Conservation (phyloP, 2,329 filamentous ascomycete species). For the Niveomyces coronatus region DNA sequence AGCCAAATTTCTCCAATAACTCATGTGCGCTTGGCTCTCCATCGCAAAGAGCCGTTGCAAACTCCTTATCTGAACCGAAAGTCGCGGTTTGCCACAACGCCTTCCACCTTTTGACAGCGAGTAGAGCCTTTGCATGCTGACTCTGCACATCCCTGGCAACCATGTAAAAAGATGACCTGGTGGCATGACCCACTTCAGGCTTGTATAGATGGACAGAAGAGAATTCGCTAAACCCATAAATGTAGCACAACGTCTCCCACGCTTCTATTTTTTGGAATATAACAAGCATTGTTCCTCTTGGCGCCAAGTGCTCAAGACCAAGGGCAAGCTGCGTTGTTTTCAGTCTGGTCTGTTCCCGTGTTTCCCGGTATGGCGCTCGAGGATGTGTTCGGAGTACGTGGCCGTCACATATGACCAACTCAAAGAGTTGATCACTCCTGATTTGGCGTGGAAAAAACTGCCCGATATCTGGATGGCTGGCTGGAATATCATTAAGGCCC, state of each 20-base stretch:
- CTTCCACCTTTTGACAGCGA: slow-evolving; percentile 31
- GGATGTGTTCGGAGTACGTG: slow-evolving; percentile 32
- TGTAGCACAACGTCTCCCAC: slow-evolving; percentile 24
- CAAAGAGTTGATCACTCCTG: slow-evolving; percentile 20
- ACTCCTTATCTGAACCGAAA: slow-evolving; percentile 23
- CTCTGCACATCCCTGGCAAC: slow-evolving; percentile 33
- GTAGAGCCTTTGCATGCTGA: slow-evolving; percentile 18
- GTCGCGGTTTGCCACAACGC: slow-evolving; percentile 28
- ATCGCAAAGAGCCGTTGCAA: slow-evolving; percentile 4
- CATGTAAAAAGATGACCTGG: slow-evolving; percentile 42
- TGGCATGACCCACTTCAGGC: slow-evolving; percentile 27
- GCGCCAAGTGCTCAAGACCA: slow-evolving; percentile 32
- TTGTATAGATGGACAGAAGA: slow-evolving; percentile 34
- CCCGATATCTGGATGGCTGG: slow-evolving; percentile 15
- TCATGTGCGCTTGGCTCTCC: slow-evolving; percentile 7
- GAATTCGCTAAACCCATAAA: slow-evolving; percentile 33
- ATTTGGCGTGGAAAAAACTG: slow-evolving; percentile 22
- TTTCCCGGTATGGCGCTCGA: slow-evolving; percentile 21
- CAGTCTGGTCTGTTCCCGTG: slow-evolving; percentile 27
- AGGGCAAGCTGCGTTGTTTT: slow-evolving; percentile 30
- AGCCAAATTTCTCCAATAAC: slow-evolving; percentile 27
- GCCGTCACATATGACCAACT: slow-evolving; percentile 38
- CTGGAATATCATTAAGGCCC: slow-evolving; percentile 23
- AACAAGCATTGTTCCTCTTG: slow-evolving; percentile 39
- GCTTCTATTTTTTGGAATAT: slow-evolving; percentile 39